phyloP scores from a whole-genome alignment of 345 rosid species.

The Bruguiera sexangula region DNA sequence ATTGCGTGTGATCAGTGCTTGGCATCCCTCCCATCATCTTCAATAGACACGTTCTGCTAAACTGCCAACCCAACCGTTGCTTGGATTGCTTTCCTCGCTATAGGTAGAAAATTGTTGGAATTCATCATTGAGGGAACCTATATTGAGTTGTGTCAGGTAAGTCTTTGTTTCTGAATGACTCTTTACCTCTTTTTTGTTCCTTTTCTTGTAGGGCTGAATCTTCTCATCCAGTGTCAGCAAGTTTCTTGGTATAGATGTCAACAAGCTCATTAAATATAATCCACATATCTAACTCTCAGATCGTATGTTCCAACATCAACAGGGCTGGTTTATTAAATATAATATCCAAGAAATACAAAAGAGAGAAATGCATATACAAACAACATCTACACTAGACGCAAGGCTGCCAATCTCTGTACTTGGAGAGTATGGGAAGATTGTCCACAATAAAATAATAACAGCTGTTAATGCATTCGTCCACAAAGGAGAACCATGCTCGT shows the following conservation, averaged over 20 bases:
- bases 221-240: too few relatives aligned
- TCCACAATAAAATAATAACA: constrained; percentile 4
- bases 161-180: not conserved
- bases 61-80: constrained; percentile 59
- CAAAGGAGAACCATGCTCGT: constrained; percentile 8
- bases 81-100: constrained; percentile 77
- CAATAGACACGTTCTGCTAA: constrained; percentile 60
- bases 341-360: too few relatives aligned
- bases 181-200: not conserved
- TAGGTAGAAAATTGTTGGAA: constrained; percentile 87
- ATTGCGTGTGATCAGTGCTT: not conserved
- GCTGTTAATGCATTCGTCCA: not conserved
- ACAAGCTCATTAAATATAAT: too few relatives aligned
- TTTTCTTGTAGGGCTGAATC: too few relatives aligned
- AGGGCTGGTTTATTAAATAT: too few relatives aligned
- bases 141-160: constrained; percentile 67
- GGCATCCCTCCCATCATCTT: constrained; percentile 6
- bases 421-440: not conserved
- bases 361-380: too few relatives aligned
- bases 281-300: too few relatives aligned
- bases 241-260: too few relatives aligned
- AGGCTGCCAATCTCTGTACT: not conserved
- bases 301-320: too few relatives aligned
- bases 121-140: constrained; percentile 89
- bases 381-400: too few relatives aligned